phyloP scores from a whole-genome alignment of 2,329 filamentous ascomycete genomes.

The Penicillium frequentans region DNA sequence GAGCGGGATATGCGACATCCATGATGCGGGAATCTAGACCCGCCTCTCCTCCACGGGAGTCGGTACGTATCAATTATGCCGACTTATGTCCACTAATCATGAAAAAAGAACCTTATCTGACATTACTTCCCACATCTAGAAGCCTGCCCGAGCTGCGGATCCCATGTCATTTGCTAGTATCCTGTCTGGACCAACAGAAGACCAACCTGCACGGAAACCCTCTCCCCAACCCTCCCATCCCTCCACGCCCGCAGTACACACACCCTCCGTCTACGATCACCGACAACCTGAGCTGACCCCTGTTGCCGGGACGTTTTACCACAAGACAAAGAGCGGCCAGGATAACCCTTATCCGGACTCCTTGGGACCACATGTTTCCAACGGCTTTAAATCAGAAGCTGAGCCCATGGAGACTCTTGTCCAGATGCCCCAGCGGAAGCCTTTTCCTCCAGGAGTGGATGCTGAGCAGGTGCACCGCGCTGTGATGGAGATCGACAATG shows the following conservation, averaged over 20 bases:
- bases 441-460: conserved; percentile 36
- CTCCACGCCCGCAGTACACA: conserved; percentile 14
- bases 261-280: conserved; percentile 11
- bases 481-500: conserved; percentile 60
- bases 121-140: conserved; percentile 46
- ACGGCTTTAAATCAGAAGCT: conserved; percentile 15
- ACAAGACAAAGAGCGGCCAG: conserved; percentile 30
- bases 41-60: conserved; percentile 41
- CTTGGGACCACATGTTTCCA: conserved; percentile 9
- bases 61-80: conserved; percentile 31
- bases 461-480: conserved; percentile 68
- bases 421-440: conserved; percentile 14
- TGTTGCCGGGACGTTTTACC: conserved; percentile 25
- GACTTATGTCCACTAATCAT: background rate
- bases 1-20: conserved; percentile 32
- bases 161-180: conserved; percentile 97
- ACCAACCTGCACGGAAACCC: conserved; percentile 50
- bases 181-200: conserved; percentile 74
- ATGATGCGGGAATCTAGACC: conserved; percentile 32
- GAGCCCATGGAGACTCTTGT: conserved; percentile 5
- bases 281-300: conserved; percentile 25
- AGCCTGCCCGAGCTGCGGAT: conserved; percentile 72
- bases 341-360: conserved; percentile 23
- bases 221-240: conserved; percentile 42
- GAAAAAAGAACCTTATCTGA: conserved; percentile 14